Evolutionary conservation across 2,329 filamentous ascomycete species (phyloP), one percentile per base, ranked within the genome.

Genomic region (Mariannaea elegans): DNA sequence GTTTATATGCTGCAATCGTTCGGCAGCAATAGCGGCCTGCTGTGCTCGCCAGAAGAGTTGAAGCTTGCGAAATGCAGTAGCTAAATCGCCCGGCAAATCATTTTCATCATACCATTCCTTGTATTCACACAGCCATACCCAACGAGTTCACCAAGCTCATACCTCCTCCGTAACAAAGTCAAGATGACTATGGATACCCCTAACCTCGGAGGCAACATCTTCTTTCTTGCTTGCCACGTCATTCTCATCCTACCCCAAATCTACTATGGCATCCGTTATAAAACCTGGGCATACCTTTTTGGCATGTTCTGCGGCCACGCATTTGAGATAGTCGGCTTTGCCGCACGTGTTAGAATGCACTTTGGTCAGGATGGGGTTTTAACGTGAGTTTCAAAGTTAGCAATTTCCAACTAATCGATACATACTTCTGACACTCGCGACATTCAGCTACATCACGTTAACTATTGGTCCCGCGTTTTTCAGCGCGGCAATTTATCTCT

Each of bases 401-500:
- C 81, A 80, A 1, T 90, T 90, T 67, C 75, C 82, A 50, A 81
- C n/a, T n/a, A n/a, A n/a, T n/a, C n/a, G n/a, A n/a, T n/a, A n/a
- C n/a, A n/a, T n/a, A n/a, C n/a, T n/a, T n/a, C n/a, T n/a, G n/a
- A n/a, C n/a, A n/a, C n/a, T n/a, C n/a, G n/a, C n/a, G n/a, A n/a
- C n/a, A n/a, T n/a, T n/a, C n/a, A n/a, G n/a, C n/a, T n/a, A n/a
- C 19, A 83, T 70, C 65, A 83, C 81, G 55, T 76, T 91, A 38
- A 90, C 87, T 2, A 81, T 90, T 55, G 87, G 78, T 0, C 87
- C 88, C 0, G 86, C 87, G 1, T 89, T 89, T 72, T 77, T 89
- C 66, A 82, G 84, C 2, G 87, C 85, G 1, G 84, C 81, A 2
- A 83, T 90, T 55, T 90, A 90, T 69, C 76, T 90, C 48, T 86